A percentile compares a stretch with the other conserved stretches of the same genome.
Evolutionary conservation across 495 filamentous ascomycete genomes (phyloP).

Genomic region (Daldinia caldariorum): DNA sequence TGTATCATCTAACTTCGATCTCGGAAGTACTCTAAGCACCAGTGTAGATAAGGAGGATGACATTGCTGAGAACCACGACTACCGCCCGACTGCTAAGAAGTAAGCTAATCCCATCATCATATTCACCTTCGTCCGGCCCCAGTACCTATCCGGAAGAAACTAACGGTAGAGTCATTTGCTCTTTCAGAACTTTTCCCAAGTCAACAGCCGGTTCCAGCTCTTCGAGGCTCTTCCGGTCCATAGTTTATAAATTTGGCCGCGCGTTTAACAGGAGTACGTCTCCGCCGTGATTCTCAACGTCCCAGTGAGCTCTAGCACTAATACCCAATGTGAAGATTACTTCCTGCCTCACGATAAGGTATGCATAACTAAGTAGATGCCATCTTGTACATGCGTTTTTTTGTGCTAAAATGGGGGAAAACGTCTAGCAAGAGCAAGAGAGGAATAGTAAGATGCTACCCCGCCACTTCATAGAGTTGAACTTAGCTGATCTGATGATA

Average conservation of each 20-base stretch:
- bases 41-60: not conserved
- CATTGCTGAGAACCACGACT: not conserved
- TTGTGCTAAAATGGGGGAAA: slow-evolving; percentile 2
- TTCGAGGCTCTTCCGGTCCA: slow-evolving; percentile 40
- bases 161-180: not conserved
- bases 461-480: not conserved
- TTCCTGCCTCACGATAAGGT: slow-evolving; percentile 40
- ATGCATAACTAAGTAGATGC: slow-evolving; percentile 14
- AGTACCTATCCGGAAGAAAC: not conserved
- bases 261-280: slow-evolving; percentile 38
- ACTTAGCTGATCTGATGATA: not conserved
- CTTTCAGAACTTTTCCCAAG: slow-evolving; percentile 30
- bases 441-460: not conserved
- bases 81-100: slow-evolving; percentile 1
- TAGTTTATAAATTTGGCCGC: slow-evolving; percentile 43
- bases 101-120: not conserved
- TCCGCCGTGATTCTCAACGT: slow-evolving; percentile 3
- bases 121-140: not conserved
- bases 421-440: slow-evolving; percentile 1
- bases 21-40: slow-evolving; percentile 1
- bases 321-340: slow-evolving; percentile 31
- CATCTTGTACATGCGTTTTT: not conserved
- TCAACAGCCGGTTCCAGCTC: slow-evolving; percentile 29
- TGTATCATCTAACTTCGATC: slow-evolving; percentile 17
- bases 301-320: slow-evolving; percentile 19